A percentile compares a stretch with the other conserved stretches of the same genome.
phyloP scores from a whole-genome alignment of 2,329 filamentous ascomycete species.

The Orbilia javanica region DNA sequence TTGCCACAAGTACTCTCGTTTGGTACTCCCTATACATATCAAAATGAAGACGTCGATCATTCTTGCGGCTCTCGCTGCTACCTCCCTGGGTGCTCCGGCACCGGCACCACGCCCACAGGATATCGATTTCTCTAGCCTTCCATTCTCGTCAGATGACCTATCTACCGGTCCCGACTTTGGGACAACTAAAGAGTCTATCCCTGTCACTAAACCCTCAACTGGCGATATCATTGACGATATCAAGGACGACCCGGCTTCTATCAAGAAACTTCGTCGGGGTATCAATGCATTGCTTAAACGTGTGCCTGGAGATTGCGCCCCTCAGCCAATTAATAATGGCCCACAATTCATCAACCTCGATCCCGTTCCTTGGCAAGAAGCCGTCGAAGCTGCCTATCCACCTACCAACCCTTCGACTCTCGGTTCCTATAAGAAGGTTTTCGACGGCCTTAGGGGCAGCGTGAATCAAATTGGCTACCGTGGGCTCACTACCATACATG shows the following conservation, averaged over 20 bases:
- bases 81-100: slow-evolving; percentile 34
- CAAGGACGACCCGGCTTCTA: slow-evolving; percentile 39
- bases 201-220: slow-evolving; percentile 21
- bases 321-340: slow-evolving; percentile 31
- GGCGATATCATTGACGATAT: slow-evolving; percentile 29
- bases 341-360: slow-evolving; percentile 39
- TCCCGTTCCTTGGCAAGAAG: slow-evolving; percentile 24
- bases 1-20: neutral
- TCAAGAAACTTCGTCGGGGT: slow-evolving; percentile 23
- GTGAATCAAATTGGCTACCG: slow-evolving; percentile 61
- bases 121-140: slow-evolving; percentile 32
- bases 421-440: slow-evolving; percentile 63
- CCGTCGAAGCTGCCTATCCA: slow-evolving; percentile 30
- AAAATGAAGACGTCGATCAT: slow-evolving; percentile 45
- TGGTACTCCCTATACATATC: neutral
- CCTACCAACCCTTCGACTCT: slow-evolving; percentile 53
- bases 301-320: slow-evolving; percentile 34
- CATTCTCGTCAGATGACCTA: slow-evolving; percentile 24
- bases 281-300: slow-evolving; percentile 17
- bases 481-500: slow-evolving; percentile 59
- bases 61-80: slow-evolving; percentile 30
- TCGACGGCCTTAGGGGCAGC: slow-evolving; percentile 60
- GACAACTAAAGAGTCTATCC: slow-evolving; percentile 42
- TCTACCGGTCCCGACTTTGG: slow-evolving; percentile 40
- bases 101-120: slow-evolving; percentile 30